Percentiles rank a stretch among this genome's conserved stretches.
These are phyloP conservation scores for Ogataea trehalophila DNA, from an alignment of 805 yeast genomes.

Conservation along the genomic window DNA sequence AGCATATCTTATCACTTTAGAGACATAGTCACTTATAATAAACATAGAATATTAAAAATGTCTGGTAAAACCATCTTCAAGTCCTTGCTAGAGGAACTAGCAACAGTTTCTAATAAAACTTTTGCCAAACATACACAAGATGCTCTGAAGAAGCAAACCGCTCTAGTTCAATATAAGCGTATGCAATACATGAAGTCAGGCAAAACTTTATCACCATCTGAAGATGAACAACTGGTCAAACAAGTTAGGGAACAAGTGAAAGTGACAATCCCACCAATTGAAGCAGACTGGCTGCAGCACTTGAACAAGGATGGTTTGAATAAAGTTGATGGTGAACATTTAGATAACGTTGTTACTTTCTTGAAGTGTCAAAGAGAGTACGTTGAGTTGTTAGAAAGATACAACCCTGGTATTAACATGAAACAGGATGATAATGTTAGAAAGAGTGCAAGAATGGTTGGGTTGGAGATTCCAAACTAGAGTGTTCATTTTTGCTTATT, in stretches of 20 bases:
- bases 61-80: slow-evolving; percentile 22
- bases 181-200: slow-evolving; percentile 39
- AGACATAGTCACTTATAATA: neutral
- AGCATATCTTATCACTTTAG: neutral
- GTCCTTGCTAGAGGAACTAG: slow-evolving; percentile 36
- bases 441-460: slow-evolving; percentile 85
- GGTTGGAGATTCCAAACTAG: slow-evolving; percentile 58
- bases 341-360: slow-evolving; percentile 57
- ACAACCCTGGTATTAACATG: slow-evolving; percentile 79
- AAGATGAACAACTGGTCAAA: slow-evolving; percentile 31
- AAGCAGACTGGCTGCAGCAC: slow-evolving; percentile 22
- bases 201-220: slow-evolving; percentile 27
- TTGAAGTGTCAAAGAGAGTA: slow-evolving; percentile 71
- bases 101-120: slow-evolving; percentile 32
- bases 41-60: slow-evolving; percentile 10
- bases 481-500: neutral
- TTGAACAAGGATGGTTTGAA: slow-evolving; percentile 22
- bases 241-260: slow-evolving; percentile 32
- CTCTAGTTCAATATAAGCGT: slow-evolving; percentile 45
- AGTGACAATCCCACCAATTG: slow-evolving; percentile 23
- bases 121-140: slow-evolving; percentile 36
- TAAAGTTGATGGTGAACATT: slow-evolving; percentile 32
- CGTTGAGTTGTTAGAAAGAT: slow-evolving; percentile 73
- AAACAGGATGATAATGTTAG: slow-evolving; percentile 73
- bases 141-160: slow-evolving; percentile 39